phyloP scores from a whole-genome alignment of 768 basidiomycete species.

The Phanerochaete carnosa region DNA sequence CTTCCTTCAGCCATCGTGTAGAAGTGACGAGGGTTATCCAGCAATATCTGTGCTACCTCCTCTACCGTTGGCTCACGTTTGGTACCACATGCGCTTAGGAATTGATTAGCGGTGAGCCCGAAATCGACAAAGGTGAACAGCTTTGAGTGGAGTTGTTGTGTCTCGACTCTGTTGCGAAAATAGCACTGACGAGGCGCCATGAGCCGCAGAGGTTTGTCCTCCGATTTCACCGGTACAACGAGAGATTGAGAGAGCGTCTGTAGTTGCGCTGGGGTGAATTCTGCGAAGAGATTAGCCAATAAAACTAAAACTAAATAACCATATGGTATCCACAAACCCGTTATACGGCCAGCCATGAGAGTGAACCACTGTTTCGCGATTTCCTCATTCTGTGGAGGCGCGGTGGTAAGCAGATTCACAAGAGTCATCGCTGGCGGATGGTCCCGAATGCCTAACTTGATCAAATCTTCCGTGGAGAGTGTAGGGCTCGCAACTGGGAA shows the following conservation, averaged over 20 bases:
- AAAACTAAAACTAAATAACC: neutral
- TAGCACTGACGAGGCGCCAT: conserved; percentile 68
- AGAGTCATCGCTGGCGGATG: conserved; percentile 66
- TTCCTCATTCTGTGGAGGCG: conserved; percentile 51
- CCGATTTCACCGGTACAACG: conserved; percentile 61
- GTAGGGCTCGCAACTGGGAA: conserved; percentile 63
- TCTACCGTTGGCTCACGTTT: conserved; percentile 83
- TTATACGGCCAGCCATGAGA: conserved; percentile 58
- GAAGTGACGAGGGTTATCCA: conserved; percentile 69
- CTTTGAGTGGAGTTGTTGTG: conserved; percentile 67
- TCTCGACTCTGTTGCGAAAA: conserved; percentile 49
- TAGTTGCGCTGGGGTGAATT: conserved; percentile 56
- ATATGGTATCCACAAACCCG: conserved; percentile 48
- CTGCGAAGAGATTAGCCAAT: conserved; percentile 30
- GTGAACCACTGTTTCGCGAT: conserved; percentile 68
- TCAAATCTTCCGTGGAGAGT: conserved; percentile 46
- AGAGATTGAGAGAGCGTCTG: conserved; percentile 50
- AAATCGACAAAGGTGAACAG: conserved; percentile 90
- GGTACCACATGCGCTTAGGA: conserved; percentile 85
- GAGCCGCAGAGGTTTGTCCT: conserved; percentile 33
- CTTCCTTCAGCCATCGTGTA: conserved; percentile 68
- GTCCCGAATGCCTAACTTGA: conserved; percentile 65
- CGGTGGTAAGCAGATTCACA: conserved; percentile 52
- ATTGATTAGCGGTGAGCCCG: conserved; percentile 74
- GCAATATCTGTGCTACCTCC: conserved; percentile 68